Conservation (phyloP, 1,284 basidiomycete genomes). For the Ceratobasidium sp. region DNA sequence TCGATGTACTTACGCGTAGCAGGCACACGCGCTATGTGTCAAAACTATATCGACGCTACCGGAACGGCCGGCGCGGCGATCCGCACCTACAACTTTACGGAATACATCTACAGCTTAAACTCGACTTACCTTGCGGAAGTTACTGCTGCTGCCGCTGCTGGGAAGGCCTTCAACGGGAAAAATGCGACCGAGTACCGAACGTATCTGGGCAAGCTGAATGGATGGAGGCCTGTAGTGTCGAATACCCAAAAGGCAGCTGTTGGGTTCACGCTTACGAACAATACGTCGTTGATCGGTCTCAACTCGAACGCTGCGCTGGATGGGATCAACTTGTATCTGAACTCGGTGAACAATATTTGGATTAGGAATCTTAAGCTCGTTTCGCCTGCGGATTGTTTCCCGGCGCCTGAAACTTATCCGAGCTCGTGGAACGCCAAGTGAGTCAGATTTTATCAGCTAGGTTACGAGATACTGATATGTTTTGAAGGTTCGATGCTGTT, state of each 20-base stretch:
- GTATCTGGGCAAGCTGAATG: conserved; percentile 16
- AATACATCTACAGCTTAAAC: conserved; percentile 27
- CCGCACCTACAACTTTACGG: conserved; percentile 37
- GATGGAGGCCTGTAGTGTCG: conserved; percentile 30
- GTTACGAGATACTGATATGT: neutral
- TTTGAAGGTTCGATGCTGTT: conserved; percentile 24
- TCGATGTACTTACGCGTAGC: neutral
- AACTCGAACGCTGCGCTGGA: conserved; percentile 23
- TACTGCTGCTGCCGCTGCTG: conserved; percentile 16
- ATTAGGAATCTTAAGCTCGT: conserved; percentile 37
- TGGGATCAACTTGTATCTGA: conserved; percentile 31
- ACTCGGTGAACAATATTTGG: conserved; percentile 37
- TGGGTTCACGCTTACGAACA: conserved; percentile 16
- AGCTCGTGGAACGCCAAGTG: conserved; percentile 40
- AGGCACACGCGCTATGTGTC: conserved; percentile 24
- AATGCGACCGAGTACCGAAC: conserved; percentile 29
- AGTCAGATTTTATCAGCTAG: neutral
- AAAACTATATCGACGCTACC: conserved; percentile 28
- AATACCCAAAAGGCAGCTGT: conserved; percentile 36
- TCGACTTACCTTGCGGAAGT: conserved; percentile 18
- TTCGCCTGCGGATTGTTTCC: conserved; percentile 37
- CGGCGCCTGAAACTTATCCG: conserved; percentile 34
- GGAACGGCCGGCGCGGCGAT: conserved; percentile 27
- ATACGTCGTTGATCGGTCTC: conserved; percentile 28
- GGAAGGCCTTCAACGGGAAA: neutral